Evolutionary conservation across 1,284 basidiomycete genomes (phyloP), one percentile per base, ranked within the genome.

Genomic region (Tetrapyrgos nigripes): DNA sequence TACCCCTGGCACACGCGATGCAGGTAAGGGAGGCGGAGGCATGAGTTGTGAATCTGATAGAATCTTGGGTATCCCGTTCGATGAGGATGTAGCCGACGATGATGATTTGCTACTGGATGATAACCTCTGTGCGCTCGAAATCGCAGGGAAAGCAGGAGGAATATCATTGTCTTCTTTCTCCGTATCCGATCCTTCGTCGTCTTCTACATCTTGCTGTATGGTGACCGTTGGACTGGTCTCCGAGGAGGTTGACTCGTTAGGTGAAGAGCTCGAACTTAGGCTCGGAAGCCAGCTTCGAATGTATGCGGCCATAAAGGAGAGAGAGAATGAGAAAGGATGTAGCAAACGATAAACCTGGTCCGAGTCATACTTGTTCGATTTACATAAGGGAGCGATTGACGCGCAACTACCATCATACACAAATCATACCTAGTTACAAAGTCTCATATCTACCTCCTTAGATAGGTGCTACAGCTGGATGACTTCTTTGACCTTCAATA

Each of bases 61-160:
- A 57, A 85, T 77, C 11, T 63, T 74, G 14, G 82, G 83, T 33
- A 79, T 61, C 24, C 46, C 47, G 17, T 27, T 35, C 19, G 49
- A 8, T 53, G 63, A 26, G 8, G 17, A 40, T 33, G 31, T 33
- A 33, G 31, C 8, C 17, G 13, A 11, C 8, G 37, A n/a, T 5
- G 70, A 63, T 9, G 69, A n/a, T n/a, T n/a, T 58, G 45, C 68
- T 66, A 24, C 35, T 56, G 11, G 60, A 46, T 21, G 74, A 50
- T 27, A 79, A 76, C n/a, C 95, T 88, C 69, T 97, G 96, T 14
- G 89, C 88, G 57, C 94, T 96, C 70, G 87, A 83, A 3, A 87
- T 78, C 24, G 88, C 84, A 4, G 96, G 96, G 72, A 97, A 97
- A 0, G 88, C 86, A 3, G 96, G 95, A 1, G 94, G 89, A 2